phyloP scores from a whole-genome alignment of 2,329 filamentous ascomycete genomes.

The Pseudogymnoascus destructans region DNA sequence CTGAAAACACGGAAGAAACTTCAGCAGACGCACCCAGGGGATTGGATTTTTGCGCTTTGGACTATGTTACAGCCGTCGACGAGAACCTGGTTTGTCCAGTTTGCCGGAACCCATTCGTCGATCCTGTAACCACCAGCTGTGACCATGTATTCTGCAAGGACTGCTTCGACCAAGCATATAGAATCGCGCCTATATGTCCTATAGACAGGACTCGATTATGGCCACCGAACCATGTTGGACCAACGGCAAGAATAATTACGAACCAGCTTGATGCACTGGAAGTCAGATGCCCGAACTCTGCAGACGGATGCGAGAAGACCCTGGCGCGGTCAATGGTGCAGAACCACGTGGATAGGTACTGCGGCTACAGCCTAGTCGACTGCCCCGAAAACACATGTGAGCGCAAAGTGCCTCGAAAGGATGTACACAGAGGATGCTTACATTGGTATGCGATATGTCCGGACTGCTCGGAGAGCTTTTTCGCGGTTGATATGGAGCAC shows the following conservation, averaged over 20 bases:
- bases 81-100: slow-evolving; percentile 31
- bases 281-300: slow-evolving; percentile 44
- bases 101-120: slow-evolving; percentile 47
- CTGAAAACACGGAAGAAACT: neutral
- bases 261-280: slow-evolving; percentile 48
- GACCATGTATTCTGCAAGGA: slow-evolving; percentile 52
- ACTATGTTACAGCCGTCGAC: slow-evolving; percentile 26
- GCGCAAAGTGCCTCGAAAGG: slow-evolving; percentile 38
- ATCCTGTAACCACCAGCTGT: slow-evolving; percentile 47
- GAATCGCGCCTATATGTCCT: slow-evolving; percentile 36
- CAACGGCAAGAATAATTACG: slow-evolving; percentile 34
- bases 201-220: slow-evolving; percentile 40
- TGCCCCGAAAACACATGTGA: slow-evolving; percentile 42
- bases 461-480: slow-evolving; percentile 36
- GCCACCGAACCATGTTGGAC: slow-evolving; percentile 25
- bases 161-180: slow-evolving; percentile 37
- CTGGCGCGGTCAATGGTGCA: slow-evolving; percentile 41
- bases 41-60: slow-evolving; percentile 26
- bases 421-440: slow-evolving; percentile 39
- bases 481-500: slow-evolving; percentile 35
- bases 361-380: slow-evolving; percentile 40
- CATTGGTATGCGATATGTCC: slow-evolving; percentile 39
- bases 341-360: slow-evolving; percentile 43
- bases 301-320: slow-evolving; percentile 37
- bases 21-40: neutral